Evolutionary conservation across 805 yeast genomes (phyloP).

Genomic region (Pichia pseudocactophila): DNA sequence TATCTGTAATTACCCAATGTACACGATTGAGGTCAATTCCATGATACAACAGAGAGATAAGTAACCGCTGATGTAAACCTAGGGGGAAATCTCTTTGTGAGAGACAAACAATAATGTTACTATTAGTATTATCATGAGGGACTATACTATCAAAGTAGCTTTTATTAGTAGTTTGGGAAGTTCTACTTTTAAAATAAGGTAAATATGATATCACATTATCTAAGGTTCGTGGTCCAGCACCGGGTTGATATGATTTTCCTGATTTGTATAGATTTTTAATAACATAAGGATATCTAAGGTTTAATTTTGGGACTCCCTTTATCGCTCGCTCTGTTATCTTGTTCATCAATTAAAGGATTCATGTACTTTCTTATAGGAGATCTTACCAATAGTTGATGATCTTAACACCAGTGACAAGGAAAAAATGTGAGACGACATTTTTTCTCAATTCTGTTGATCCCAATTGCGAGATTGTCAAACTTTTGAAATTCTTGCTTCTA

Average conservation of each 20-base stretch:
- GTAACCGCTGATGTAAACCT: conserved; percentile 2
- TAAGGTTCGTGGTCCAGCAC: conserved; percentile 9
- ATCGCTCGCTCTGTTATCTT: not conserved
- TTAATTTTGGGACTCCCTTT: not conserved
- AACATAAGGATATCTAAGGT: not conserved
- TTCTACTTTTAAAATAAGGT: not conserved
- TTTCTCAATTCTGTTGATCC: no score
- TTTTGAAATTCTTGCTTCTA: no score
- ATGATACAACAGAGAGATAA: not conserved
- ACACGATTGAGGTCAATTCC: conserved; percentile 2
- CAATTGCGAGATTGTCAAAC: no score
- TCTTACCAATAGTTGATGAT: no score
- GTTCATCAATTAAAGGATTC: no score
- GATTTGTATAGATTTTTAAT: conserved; percentile 2
- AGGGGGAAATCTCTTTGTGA: conserved; percentile 8
- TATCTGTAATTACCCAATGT: conserved; percentile 9
- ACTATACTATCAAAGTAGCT: not conserved
- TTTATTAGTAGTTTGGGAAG: not conserved
- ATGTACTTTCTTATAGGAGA: no score
- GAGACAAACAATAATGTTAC: conserved; percentile 4
- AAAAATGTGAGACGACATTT: no score
- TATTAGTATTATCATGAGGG: not conserved
- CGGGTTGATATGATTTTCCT: not conserved
- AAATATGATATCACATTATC: conserved; percentile 8
- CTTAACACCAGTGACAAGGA: no score